Conservation (phyloP, 148 eudicot species). For the Polygonum aviculare region DNA sequence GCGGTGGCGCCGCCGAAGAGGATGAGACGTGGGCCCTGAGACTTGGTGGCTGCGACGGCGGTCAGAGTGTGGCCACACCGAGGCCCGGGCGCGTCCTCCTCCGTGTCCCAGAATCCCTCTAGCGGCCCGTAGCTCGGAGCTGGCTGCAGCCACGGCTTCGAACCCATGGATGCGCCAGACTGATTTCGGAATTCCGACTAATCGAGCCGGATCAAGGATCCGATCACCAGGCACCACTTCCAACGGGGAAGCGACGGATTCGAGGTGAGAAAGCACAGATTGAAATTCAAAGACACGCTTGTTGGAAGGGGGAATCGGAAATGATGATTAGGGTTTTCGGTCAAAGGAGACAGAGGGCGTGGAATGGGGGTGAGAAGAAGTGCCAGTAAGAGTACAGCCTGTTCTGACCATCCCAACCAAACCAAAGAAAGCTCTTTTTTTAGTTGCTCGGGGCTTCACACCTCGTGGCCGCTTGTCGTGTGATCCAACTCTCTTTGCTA, state of each 20-base stretch:
- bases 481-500: too few species aligned
- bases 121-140: conserved; percentile 62
- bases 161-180: conserved; percentile 31
- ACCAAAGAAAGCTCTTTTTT: too few species aligned
- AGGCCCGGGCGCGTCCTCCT: conserved; percentile 90
- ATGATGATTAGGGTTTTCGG: conserved; percentile 2
- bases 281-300: neutral
- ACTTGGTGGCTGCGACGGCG: conserved; percentile 79
- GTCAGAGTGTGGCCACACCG: conserved; percentile 89
- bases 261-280: neutral
- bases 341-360: neutral
- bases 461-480: too few species aligned
- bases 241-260: neutral
- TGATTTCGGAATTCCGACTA: neutral
- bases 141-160: conserved; percentile 69
- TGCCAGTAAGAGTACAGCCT: neutral
- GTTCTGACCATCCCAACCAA: too few species aligned
- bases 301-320: neutral
- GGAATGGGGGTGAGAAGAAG: neutral
- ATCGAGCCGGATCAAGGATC: neutral
- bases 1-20: conserved; percentile 97
- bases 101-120: conserved; percentile 73
- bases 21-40: conserved; percentile 83
- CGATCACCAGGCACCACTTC: neutral
- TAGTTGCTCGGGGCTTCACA: too few species aligned